phyloP scores from a whole-genome alignment of 1,284 basidiomycete species.

The Neotropicomus parvogracilis region DNA sequence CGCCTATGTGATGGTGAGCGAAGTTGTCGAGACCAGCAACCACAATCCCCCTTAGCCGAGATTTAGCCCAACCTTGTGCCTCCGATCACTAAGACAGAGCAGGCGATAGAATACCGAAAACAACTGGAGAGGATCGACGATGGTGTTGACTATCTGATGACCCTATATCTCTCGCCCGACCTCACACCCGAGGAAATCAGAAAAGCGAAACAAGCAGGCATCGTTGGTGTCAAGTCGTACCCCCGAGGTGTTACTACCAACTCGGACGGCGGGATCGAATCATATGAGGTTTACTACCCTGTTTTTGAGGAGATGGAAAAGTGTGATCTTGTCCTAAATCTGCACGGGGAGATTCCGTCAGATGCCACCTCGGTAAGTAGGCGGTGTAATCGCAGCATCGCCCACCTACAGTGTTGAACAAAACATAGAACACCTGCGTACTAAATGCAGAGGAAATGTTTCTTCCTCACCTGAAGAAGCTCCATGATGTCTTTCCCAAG shows the following conservation, averaged over 20 bases:
- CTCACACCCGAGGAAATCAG: slow-evolving; percentile 90
- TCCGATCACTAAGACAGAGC: slow-evolving; percentile 83
- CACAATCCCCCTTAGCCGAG: slow-evolving; percentile 12
- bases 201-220: slow-evolving; percentile 83
- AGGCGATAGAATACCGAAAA: slow-evolving; percentile 79
- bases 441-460: slow-evolving; percentile 93
- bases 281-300: slow-evolving; percentile 92
- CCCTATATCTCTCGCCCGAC: slow-evolving; percentile 88
- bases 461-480: slow-evolving; percentile 80
- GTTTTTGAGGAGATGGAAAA: slow-evolving; percentile 96
- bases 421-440: slow-evolving; percentile 78
- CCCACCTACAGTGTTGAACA: slow-evolving; percentile 5
- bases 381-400: slow-evolving; percentile 1
- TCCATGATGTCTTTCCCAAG: slow-evolving; percentile 85
- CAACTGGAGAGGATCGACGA: slow-evolving; percentile 77
- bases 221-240: slow-evolving; percentile 96
- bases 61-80: slow-evolving; percentile 90
- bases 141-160: slow-evolving; percentile 87
- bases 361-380: slow-evolving; percentile 67
- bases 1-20: slow-evolving; percentile 92
- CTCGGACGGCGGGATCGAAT: slow-evolving; percentile 94
- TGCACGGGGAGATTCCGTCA: slow-evolving; percentile 98
- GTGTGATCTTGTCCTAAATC: slow-evolving; percentile 89
- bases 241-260: slow-evolving; percentile 98
- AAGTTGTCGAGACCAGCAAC: slow-evolving; percentile 2